Evolutionary conservation across 169 alveolate species (phyloP), one percentile per base, ranked within the genome.

Genomic region (Babesia sp.): DNA sequence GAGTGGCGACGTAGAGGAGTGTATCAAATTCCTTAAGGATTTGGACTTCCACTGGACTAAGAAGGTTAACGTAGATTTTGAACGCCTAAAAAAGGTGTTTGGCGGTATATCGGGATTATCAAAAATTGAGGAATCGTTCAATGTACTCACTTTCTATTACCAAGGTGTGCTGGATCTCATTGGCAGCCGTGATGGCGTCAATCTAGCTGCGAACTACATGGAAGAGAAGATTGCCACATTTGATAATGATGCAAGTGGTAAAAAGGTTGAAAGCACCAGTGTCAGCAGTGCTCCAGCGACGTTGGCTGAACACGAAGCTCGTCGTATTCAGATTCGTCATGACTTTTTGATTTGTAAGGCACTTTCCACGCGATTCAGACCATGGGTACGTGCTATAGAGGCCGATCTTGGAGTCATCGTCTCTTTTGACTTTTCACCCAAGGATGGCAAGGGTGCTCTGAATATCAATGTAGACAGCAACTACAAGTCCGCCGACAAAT

Each of bases 301-400:
- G 37, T 36, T 56, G 42, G 51, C 78, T 1, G 75, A 55, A 39
- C 70, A 63, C 61, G 64, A 66, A 36, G 77, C 59, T 3, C 68
- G 71, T 37, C 9, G 29, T 11, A 66, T 58, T 16, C 31, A 51
- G 37, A 3, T 64, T 11, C 74, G 48, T 3, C 51, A 78, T 31
- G 82, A 78, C 61, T 67, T 54, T 58, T 59, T 53, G 67, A 59
- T 78, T 18, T 64, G 67, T 33, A 67, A 57, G 36, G 86, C 86
- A 20, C 59, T 78, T 16, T 51, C 79, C 28, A 60, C 68, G 24
- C 61, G 66, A 6, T 78, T 78, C 58, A 68, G 82, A 20, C 44
- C 77, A 1, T 9, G 31, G 57, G 68, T 78, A 11, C 81, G 86
- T 20, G 50, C 26, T n/a, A 29, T 78, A 1, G 86, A 78, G 60